Evolutionary conservation across 2,329 filamentous ascomycete genomes (phyloP).

Genomic region (Pseudogymnoascus sp.): DNA sequence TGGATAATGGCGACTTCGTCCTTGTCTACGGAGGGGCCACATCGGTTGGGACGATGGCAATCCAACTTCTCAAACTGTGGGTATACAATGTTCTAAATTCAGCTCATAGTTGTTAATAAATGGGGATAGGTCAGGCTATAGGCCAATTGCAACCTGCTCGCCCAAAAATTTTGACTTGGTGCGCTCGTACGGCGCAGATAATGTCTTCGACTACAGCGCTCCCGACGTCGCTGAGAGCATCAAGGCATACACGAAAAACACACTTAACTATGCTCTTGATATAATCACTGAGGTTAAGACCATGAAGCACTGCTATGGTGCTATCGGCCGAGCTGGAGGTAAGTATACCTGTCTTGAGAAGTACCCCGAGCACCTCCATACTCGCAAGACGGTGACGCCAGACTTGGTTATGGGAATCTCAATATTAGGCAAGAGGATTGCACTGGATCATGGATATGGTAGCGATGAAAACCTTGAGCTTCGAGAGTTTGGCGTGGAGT

Average conservation of each 20-base stretch:
- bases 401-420: conserved; percentile 25
- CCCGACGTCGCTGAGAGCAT: conserved; percentile 31
- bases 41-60: conserved; percentile 35
- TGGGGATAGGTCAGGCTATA: background rate
- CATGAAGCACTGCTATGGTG: conserved; percentile 32
- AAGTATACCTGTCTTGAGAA: conserved; percentile 19
- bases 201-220: conserved; percentile 35
- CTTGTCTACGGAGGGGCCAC: conserved; percentile 40
- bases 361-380: conserved; percentile 2
- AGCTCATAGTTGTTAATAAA: background rate
- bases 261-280: conserved; percentile 34
- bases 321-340: conserved; percentile 32
- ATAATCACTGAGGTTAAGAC: conserved; percentile 29
- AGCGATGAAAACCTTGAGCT: conserved; percentile 13
- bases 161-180: conserved; percentile 33
- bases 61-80: conserved; percentile 34
- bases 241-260: conserved; percentile 31
- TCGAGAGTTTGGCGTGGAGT: conserved; percentile 12
- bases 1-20: conserved; percentile 22
- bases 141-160: conserved; percentile 31
- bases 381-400: conserved; percentile 16
- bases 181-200: conserved; percentile 33
- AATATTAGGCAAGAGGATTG: conserved; percentile 22
- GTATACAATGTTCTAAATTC: conserved; percentile 8
- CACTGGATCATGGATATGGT: conserved; percentile 21